A percentile compares a stretch with the other conserved stretches of the same genome.
These are phyloP conservation scores for Phytophthora tubulina DNA, from an alignment of 352 stramenopile genomes.

Conservation along the genomic window DNA sequence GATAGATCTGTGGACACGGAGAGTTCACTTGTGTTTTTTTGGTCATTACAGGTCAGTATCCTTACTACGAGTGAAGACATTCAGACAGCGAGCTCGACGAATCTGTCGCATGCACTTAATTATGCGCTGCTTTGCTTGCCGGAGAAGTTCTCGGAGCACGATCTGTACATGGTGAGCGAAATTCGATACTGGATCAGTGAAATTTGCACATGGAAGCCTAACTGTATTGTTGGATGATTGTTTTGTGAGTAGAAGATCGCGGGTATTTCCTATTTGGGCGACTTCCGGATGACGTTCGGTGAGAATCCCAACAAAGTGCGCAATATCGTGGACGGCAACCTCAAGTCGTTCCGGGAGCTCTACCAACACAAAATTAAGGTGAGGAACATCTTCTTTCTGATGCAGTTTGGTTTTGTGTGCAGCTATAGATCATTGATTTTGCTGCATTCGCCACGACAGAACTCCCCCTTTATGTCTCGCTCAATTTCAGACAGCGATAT, in stretches of 20 bases:
- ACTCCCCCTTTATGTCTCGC: slow-evolving; percentile 67
- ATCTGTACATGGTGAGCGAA: slow-evolving; percentile 81
- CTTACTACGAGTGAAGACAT: slow-evolving; percentile 60
- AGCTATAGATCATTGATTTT: slow-evolving; percentile 12
- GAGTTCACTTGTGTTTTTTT: slow-evolving; percentile 1
- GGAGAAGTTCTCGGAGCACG: slow-evolving; percentile 82
- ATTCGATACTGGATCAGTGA: background rate
- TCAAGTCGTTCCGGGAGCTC: slow-evolving; percentile 74
- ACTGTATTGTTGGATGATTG: background rate
- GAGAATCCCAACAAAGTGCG: slow-evolving; percentile 93
- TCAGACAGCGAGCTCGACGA: slow-evolving; percentile 57
- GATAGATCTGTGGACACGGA: background rate
- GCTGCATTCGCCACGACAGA: slow-evolving; percentile 38
- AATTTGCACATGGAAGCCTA: slow-evolving; percentile 1
- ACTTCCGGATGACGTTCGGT: slow-evolving; percentile 92
- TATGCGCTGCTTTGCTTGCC: slow-evolving; percentile 80
- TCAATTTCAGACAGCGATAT: slow-evolving; percentile 55
- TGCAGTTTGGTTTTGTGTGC: background rate
- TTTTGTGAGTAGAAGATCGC: slow-evolving; percentile 75
- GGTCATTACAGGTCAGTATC: slow-evolving; percentile 63
- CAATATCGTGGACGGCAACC: slow-evolving; percentile 92
- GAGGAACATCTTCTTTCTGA: background rate
- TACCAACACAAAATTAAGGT: slow-evolving; percentile 85
- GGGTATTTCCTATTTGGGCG: slow-evolving; percentile 90
- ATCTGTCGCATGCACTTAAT: slow-evolving; percentile 80